A percentile compares a stretch with the other conserved stretches of the same genome.
Evolutionary conservation across 2,329 filamentous ascomycete species (phyloP).

Genomic region (Colletotrichum sp.): DNA sequence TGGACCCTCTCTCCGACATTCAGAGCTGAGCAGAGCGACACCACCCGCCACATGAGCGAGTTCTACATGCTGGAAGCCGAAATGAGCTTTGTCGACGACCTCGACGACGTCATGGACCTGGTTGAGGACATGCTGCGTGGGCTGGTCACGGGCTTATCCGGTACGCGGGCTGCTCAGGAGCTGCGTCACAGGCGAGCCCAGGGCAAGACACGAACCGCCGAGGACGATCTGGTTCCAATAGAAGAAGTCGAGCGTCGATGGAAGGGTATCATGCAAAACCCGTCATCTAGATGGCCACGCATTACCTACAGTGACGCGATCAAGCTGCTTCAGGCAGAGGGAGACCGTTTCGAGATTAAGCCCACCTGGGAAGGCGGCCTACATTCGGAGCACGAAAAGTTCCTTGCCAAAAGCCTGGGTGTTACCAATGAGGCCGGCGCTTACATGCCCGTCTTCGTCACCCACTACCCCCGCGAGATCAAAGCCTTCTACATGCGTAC

Average conservation of each 20-base stretch:
- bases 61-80: slow-evolving; percentile 99
- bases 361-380: slow-evolving; percentile 78
- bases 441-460: slow-evolving; percentile 82
- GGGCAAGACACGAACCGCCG: slow-evolving; percentile 22
- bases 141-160: slow-evolving; percentile 43
- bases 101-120: slow-evolving; percentile 77
- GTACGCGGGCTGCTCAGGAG: slow-evolving; percentile 49
- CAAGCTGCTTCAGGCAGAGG: slow-evolving; percentile 65
- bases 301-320: slow-evolving; percentile 86
- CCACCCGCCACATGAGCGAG: slow-evolving; percentile 90
- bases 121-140: slow-evolving; percentile 78
- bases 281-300: slow-evolving; percentile 68
- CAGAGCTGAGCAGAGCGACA: slow-evolving; percentile 91
- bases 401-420: slow-evolving; percentile 73
- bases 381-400: slow-evolving; percentile 92
- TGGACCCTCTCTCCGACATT: slow-evolving; percentile 96
- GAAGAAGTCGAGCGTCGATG: slow-evolving; percentile 71
- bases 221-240: slow-evolving; percentile 45
- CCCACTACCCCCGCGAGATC: slow-evolving; percentile 84
- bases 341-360: slow-evolving; percentile 67
- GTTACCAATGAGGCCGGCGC: slow-evolving; percentile 48
- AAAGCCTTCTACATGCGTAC: slow-evolving; percentile 83
- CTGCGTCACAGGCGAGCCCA: slow-evolving; percentile 33
- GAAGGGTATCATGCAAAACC: slow-evolving; percentile 63
- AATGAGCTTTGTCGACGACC: slow-evolving; percentile 75